phyloP scores from a whole-genome alignment of 2,329 filamentous ascomycete genomes.

The Diaporthe citrichinensis region DNA sequence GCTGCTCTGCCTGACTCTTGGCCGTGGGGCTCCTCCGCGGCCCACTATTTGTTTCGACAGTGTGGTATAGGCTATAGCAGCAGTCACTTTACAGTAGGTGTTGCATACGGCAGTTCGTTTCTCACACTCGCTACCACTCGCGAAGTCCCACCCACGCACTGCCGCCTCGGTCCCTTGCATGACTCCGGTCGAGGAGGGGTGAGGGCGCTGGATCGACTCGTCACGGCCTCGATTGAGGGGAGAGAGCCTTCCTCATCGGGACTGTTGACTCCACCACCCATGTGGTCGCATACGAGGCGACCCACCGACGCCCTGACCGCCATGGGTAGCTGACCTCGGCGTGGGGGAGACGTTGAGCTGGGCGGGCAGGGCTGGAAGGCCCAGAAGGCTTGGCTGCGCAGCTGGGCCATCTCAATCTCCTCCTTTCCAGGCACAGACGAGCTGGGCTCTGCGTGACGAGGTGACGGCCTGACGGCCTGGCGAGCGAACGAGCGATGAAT shows the following conservation, averaged over 20 bases:
- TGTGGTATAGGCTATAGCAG: constrained; percentile 6
- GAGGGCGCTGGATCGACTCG: constrained; percentile 1
- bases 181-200: constrained; percentile 6
- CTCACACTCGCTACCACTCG: neutral
- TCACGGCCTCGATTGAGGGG: neutral
- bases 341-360: constrained; percentile 25
- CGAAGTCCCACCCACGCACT: neutral
- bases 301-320: constrained; percentile 2
- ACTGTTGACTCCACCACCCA: neutral
- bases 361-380: neutral
- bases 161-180: neutral
- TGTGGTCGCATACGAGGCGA: constrained; percentile 9
- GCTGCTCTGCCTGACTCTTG: neutral
- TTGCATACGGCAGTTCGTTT: constrained; percentile 21
- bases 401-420: constrained; percentile 11
- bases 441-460: neutral
- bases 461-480: neutral
- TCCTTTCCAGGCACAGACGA: neutral
- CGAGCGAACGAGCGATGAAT: neutral
- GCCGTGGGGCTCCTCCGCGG: neutral
- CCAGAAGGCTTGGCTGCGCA: constrained; percentile 16
- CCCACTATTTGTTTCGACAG: constrained; percentile 20
- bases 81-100: neutral
- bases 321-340: neutral
- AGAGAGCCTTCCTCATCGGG: neutral